These are phyloP conservation scores for Prunus kanzakura DNA, from an alignment of 306 rosid genomes.

Conservation along the genomic window DNA sequence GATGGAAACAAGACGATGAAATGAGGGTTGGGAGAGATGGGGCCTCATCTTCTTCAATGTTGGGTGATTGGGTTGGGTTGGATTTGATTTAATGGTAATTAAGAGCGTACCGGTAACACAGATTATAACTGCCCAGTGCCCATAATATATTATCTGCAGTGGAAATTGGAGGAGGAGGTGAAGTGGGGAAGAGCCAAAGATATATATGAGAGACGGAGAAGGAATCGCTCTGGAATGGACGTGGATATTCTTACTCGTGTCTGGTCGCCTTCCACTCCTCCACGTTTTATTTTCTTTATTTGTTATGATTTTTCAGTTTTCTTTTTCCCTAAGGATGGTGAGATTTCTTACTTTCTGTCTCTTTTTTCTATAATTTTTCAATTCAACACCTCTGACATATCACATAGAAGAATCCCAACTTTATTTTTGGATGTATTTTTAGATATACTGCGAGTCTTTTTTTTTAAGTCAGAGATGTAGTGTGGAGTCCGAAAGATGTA, in stretches of 20 bases:
- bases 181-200: not conserved
- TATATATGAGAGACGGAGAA: not conserved
- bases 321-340: not conserved
- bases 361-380: no score
- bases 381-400: no score
- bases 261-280: not conserved
- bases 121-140: not conserved
- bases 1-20: not conserved
- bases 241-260: constrained; percentile 6
- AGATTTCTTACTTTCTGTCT: no score
- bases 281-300: not conserved
- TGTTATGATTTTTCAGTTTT: not conserved
- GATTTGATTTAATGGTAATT: not conserved
- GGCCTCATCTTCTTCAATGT: not conserved
- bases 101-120: not conserved
- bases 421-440: no score
- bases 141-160: not conserved
- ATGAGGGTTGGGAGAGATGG: constrained; percentile 2
- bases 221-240: not conserved
- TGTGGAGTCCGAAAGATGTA: no score
- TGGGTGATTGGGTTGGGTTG: not conserved
- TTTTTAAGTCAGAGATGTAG: no score
- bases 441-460: no score
- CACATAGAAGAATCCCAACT: no score
- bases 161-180: not conserved